These are phyloP conservation scores for Cucurbita ficifolia DNA, from an alignment of 306 rosid species.

Conservation along the genomic window DNA sequence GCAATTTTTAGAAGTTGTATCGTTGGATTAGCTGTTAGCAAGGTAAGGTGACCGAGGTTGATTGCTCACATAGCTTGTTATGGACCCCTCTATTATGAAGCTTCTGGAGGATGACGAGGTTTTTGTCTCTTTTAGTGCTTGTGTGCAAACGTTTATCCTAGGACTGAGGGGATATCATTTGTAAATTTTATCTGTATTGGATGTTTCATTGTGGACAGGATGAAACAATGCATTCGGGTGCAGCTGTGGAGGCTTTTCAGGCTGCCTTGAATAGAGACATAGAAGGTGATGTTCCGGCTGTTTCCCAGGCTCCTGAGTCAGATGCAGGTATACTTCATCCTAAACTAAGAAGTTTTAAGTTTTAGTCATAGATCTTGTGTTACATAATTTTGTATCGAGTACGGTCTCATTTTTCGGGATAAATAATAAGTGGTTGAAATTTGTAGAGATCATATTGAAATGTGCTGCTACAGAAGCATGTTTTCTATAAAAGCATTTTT, in stretches of 20 bases:
- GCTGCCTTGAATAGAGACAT: slow-evolving; percentile 72
- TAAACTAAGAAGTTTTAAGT: background rate
- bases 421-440: background rate
- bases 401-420: background rate
- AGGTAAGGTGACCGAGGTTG: background rate
- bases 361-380: background rate
- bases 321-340: slow-evolving; percentile 26
- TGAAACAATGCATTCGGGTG: slow-evolving; percentile 82
- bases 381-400: background rate
- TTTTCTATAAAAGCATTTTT: background rate
- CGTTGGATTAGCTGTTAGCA: background rate
- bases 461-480: background rate
- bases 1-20: background rate
- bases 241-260: slow-evolving; percentile 77
- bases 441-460: background rate
- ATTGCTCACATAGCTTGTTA: slow-evolving; percentile 7
- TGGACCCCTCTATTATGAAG: slow-evolving; percentile 86
- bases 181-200: background rate
- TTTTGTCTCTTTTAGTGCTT: slow-evolving; percentile 8
- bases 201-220: slow-evolving; percentile 21
- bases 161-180: slow-evolving; percentile 2
- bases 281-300: slow-evolving; percentile 38
- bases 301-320: slow-evolving; percentile 41
- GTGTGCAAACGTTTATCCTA: background rate
- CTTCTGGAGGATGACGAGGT: slow-evolving; percentile 92